Percentiles rank a stretch among this genome's conserved stretches.
phyloP scores from a whole-genome alignment of 768 basidiomycete species.

The Clavaria fumosa region DNA sequence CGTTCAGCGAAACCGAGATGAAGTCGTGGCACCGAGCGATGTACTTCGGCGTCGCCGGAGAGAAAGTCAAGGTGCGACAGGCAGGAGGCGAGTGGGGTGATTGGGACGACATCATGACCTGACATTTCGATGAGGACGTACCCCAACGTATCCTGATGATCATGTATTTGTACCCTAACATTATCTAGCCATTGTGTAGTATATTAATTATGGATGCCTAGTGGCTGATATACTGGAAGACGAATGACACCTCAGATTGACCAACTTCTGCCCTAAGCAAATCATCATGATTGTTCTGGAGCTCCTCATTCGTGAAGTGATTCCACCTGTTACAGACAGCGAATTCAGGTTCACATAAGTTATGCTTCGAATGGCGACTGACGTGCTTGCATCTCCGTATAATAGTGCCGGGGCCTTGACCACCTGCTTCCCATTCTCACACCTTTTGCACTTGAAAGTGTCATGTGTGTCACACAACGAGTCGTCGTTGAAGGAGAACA shows the following conservation, averaged over 20 bases:
- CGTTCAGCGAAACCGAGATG: slow-evolving; percentile 70
- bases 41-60: slow-evolving; percentile 68
- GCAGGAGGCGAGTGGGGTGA: slow-evolving; percentile 57
- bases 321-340: slow-evolving; percentile 87
- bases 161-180: no score
- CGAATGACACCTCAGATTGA: slow-evolving; percentile 74
- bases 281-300: slow-evolving; percentile 90
- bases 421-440: slow-evolving; percentile 71
- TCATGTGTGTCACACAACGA: slow-evolving; percentile 92
- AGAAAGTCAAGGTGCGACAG: slow-evolving; percentile 59
- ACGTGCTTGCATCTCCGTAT: slow-evolving; percentile 97
- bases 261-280: slow-evolving; percentile 83
- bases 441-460: slow-evolving; percentile 92
- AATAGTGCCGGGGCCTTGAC: slow-evolving; percentile 74
- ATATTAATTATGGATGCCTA: slow-evolving; percentile 19
- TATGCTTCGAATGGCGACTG: slow-evolving; percentile 22
- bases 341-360: not conserved
- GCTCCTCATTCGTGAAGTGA: slow-evolving; percentile 80
- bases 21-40: slow-evolving; percentile 62
- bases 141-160: no score
- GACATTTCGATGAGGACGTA: no score
- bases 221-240: slow-evolving; percentile 93
- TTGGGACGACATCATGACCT: slow-evolving; percentile 51
- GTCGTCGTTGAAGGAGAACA: slow-evolving; percentile 81
- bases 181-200: no score